phyloP scores from a whole-genome alignment of 768 basidiomycete species.

The Rubroboletus satanas region DNA sequence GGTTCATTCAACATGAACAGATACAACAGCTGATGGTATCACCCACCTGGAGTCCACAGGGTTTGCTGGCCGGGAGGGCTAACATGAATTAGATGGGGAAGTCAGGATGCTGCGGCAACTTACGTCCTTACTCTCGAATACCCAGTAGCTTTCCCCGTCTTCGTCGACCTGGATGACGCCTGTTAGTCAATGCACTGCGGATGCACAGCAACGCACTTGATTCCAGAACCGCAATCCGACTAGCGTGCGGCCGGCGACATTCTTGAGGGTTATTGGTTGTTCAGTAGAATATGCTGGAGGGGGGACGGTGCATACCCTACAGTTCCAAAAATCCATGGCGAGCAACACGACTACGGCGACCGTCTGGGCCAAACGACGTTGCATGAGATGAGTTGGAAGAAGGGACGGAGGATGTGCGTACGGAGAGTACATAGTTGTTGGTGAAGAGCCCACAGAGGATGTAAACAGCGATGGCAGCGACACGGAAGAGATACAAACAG shows the following conservation, averaged over 20 bases:
- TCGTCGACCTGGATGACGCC: slow-evolving; percentile 70
- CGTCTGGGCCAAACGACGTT: slow-evolving; percentile 44
- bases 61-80: slow-evolving; percentile 89
- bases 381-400: background rate
- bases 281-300: background rate
- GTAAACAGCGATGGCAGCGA: slow-evolving; percentile 86
- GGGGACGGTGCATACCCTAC: slow-evolving; percentile 52
- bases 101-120: slow-evolving; percentile 27
- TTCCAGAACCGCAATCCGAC: slow-evolving; percentile 98
- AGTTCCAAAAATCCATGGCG: slow-evolving; percentile 99
- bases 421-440: slow-evolving; percentile 88
- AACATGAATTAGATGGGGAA: slow-evolving; percentile 7
- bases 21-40: slow-evolving; percentile 3
- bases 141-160: slow-evolving; percentile 95
- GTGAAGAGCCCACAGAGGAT: slow-evolving; percentile 91
- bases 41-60: slow-evolving; percentile 80
- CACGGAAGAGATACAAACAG: slow-evolving; percentile 85
- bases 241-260: slow-evolving; percentile 88
- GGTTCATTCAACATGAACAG: slow-evolving; percentile 4
- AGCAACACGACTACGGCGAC: slow-evolving; percentile 90
- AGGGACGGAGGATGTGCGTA: slow-evolving; percentile 36
- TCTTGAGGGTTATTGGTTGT: slow-evolving; percentile 43
- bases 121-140: slow-evolving; percentile 96
- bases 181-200: background rate
- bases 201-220: slow-evolving; percentile 47